Evolutionary conservation across 805 yeast genomes (phyloP).

Genomic region (Starmerella kuoi): DNA sequence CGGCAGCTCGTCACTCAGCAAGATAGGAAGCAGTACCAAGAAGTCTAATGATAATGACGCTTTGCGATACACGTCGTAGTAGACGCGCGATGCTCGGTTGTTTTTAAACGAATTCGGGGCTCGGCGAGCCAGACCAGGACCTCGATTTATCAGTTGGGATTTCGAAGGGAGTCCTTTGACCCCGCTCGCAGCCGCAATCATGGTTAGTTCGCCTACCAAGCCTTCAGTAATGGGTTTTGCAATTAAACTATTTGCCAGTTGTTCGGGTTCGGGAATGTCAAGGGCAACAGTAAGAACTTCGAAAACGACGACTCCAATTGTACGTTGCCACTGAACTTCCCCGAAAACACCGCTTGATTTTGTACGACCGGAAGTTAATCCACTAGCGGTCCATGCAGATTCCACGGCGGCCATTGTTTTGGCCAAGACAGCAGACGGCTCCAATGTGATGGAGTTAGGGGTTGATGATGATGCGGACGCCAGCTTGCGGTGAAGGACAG

Average conservation of each 20-base stretch:
- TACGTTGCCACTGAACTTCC: conserved; percentile 65
- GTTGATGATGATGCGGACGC: not conserved
- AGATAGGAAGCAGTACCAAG: conserved; percentile 69
- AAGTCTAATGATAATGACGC: conserved; percentile 58
- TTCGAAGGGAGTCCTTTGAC: conserved; percentile 47
- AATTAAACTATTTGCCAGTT: conserved; percentile 52
- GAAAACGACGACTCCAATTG: conserved; percentile 64
- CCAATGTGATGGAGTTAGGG: conserved; percentile 10
- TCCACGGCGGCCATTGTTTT: conserved; percentile 11
- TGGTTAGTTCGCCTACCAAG: conserved; percentile 57
- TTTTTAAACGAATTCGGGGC: conserved; percentile 26
- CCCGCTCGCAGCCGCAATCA: conserved; percentile 48
- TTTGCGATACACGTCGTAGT: conserved; percentile 52
- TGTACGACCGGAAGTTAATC: conserved; percentile 16
- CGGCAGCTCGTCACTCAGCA: conserved; percentile 71
- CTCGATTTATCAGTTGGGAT: conserved; percentile 15
- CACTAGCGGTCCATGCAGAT: conserved; percentile 15
- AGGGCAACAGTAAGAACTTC: conserved; percentile 64
- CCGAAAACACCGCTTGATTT: conserved; percentile 43
- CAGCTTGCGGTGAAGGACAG: conserved; percentile 10
- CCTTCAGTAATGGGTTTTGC: conserved; percentile 82
- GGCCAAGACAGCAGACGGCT: conserved; percentile 15
- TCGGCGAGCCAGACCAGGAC: conserved; percentile 17
- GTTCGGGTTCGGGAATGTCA: conserved; percentile 53
- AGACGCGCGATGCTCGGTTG: conserved; percentile 44